Conservation (phyloP, 768 basidiomycete genomes). For the Termitomyces sp. region DNA sequence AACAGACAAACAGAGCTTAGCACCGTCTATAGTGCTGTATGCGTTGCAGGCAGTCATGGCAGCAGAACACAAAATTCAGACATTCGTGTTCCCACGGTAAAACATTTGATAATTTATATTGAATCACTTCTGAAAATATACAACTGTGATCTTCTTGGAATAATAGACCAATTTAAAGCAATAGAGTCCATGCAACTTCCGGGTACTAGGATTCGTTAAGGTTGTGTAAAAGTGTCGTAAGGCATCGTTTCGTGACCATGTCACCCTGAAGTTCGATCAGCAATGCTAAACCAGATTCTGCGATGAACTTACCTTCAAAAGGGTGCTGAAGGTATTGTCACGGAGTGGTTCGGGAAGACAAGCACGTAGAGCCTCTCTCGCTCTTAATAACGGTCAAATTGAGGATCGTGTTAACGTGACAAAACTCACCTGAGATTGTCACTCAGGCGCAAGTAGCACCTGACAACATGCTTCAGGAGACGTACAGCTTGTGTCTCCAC, state of each 20-base stretch:
- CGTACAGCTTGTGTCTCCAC: slow-evolving; percentile 98
- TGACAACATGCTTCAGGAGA: slow-evolving; percentile 94
- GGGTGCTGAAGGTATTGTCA: slow-evolving; percentile 85
- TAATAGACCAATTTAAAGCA: slow-evolving; percentile 15
- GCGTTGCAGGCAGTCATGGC: slow-evolving; percentile 29
- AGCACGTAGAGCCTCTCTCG: slow-evolving; percentile 90
- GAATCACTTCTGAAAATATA: slow-evolving; percentile 6
- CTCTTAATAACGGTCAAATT: slow-evolving; percentile 39
- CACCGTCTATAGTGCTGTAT: slow-evolving; percentile 17
- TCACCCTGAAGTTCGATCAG: slow-evolving; percentile 59
- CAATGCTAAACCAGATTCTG: neutral
- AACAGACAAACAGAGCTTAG: slow-evolving; percentile 23
- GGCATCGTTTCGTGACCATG: slow-evolving; percentile 95
- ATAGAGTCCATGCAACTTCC: slow-evolving; percentile 14
- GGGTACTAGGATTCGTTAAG: slow-evolving; percentile 59
- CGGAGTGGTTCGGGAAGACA: slow-evolving; percentile 94
- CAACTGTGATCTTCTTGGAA: slow-evolving; percentile 7
- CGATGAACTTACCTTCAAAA: slow-evolving; percentile 73
- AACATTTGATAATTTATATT: slow-evolving; percentile 8
- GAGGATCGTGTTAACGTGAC: neutral
- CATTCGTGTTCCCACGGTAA: slow-evolving; percentile 9
- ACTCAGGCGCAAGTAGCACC: slow-evolving; percentile 92
- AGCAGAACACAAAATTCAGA: slow-evolving; percentile 7
- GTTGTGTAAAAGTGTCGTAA: slow-evolving; percentile 86
- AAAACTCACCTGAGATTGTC: slow-evolving; percentile 83